Evolutionary conservation across 495 filamentous ascomycete genomes (phyloP).

Genomic region (Hypoxylon intermedium): DNA sequence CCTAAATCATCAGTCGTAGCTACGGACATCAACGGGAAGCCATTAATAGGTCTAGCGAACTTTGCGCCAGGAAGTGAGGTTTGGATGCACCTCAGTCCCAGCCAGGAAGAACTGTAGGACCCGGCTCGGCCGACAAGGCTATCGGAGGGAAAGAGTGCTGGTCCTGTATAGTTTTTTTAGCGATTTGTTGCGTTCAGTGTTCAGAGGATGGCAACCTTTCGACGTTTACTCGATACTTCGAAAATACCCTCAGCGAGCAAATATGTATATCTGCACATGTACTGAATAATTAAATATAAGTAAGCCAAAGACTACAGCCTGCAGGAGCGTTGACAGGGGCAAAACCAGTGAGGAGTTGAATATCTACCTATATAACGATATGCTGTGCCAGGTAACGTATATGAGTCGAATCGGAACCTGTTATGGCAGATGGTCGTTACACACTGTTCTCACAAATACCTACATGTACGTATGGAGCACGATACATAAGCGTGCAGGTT

Average conservation of each 20-base stretch:
- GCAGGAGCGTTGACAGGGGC: not conserved
- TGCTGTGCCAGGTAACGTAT: constrained; percentile 9
- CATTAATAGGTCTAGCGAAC: constrained; percentile 41
- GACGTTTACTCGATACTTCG: constrained; percentile 7
- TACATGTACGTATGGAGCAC: constrained; percentile 12
- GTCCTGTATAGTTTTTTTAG: not conserved
- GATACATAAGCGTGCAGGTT: constrained; percentile 33
- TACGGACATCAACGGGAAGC: constrained; percentile 24
- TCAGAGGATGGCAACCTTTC: not conserved
- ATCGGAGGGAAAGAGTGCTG: not conserved
- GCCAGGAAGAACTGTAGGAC: constrained; percentile 39
- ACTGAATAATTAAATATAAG: constrained; percentile 11
- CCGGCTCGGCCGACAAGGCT: constrained; percentile 3
- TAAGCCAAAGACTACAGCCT: constrained; percentile 1
- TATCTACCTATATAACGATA: constrained; percentile 1
- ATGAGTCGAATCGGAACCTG: constrained; percentile 24
- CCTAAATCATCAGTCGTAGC: constrained; percentile 15
- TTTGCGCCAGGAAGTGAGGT: constrained; percentile 53
- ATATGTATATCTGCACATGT: not conserved
- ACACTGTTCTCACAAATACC: constrained; percentile 10
- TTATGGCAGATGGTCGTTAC: constrained; percentile 17
- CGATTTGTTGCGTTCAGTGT: constrained; percentile 8
- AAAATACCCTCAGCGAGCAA: constrained; percentile 19
- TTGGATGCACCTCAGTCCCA: constrained; percentile 58
- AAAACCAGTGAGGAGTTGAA: constrained; percentile 9